Evolutionary conservation across 257 asterid species (phyloP), one percentile per base, ranked within the genome.

Genomic region (Mentha longifolia): DNA sequence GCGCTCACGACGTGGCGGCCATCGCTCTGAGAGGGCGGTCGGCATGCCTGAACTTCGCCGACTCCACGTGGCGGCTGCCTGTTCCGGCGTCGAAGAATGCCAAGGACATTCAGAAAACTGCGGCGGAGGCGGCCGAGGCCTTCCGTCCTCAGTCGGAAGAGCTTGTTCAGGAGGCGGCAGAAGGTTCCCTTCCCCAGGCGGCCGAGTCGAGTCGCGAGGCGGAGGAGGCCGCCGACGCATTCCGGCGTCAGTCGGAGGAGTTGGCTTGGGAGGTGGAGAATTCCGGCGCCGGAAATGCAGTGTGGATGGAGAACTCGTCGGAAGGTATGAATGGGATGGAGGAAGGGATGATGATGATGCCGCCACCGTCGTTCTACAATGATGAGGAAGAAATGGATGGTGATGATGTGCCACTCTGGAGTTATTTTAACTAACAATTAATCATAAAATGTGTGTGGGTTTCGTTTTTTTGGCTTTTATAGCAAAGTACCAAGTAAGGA

Each of bases 1-100:
- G 90, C 22, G 96, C 96, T 0, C 86, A 87, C 55, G 96, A 89
- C 11, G 95, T 89, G 72, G 92, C 92, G 0, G 95, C 89, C 1
- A 64, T 89, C 3, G 92, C 57, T 0, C 20, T 51, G 13, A 16
- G 57, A 0, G 57, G 57, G 11, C 57, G 28, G 5, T 16, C 13
- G 3, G 57, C 57, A 0, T 17, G 90, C 47, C 66, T 90, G 42
- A 88, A 90, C 14, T 90, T 88, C 28, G 90, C 90, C 1, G 97
- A 90, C 80, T 90, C 95, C 0, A 74, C 85, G 13, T 88, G 85
- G 87, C 79, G 77, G 28, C 65, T 90, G 39, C 86, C 85, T 0
- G 56, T 78, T 46, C 97, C 95, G 7, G 82, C 80, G 0, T 80
- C 95, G 0, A 0, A 80, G 0, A 77, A 80, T 12, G 73, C 86